Evolutionary conservation across 192 early-diverging fungal genomes (phyloP).

Genomic region (Irineochytrium annulatum): DNA sequence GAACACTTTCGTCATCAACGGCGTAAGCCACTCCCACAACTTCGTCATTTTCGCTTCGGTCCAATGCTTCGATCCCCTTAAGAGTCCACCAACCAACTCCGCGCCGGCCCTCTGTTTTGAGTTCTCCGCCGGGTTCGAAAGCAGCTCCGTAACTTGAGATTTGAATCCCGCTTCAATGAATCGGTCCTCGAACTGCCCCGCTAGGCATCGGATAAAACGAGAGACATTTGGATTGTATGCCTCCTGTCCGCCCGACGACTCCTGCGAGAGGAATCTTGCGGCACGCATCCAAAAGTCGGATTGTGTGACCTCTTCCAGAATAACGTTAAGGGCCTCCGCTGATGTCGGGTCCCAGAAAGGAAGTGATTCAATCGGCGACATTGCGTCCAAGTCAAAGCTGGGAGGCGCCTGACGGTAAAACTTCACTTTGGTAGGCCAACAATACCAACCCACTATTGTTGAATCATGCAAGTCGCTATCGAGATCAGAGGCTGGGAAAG

Average conservation of each 20-base stretch:
- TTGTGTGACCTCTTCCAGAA: conserved; percentile 49
- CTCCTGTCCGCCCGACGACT: conserved; percentile 27
- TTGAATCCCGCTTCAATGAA: conserved; percentile 54
- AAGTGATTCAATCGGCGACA: conserved; percentile 25
- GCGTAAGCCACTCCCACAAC: conserved; percentile 71
- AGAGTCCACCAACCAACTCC: conserved; percentile 73
- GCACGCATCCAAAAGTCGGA: conserved; percentile 68
- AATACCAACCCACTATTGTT: conserved; percentile 68
- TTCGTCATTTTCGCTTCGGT: conserved; percentile 24
- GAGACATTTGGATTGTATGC: conserved; percentile 67
- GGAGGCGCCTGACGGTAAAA: conserved; percentile 38
- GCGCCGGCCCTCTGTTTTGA: conserved; percentile 75
- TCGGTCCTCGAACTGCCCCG: conserved; percentile 49
- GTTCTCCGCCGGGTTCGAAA: conserved; percentile 58
- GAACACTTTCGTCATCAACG: conserved; percentile 60
- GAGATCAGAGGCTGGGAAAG: neutral
- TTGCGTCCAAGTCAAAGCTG: conserved; percentile 13
- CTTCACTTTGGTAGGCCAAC: conserved; percentile 64
- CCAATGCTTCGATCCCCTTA: conserved; percentile 92
- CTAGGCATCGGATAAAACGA: conserved; percentile 34
- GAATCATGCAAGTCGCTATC: conserved; percentile 26
- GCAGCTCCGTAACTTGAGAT: conserved; percentile 51
- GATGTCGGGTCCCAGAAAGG: conserved; percentile 59
- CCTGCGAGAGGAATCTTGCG: conserved; percentile 63
- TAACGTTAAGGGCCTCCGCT: conserved; percentile 47